These are phyloP conservation scores for Stylosanthes scabra DNA, from an alignment of 331 rosid genomes.

Conservation along the genomic window DNA sequence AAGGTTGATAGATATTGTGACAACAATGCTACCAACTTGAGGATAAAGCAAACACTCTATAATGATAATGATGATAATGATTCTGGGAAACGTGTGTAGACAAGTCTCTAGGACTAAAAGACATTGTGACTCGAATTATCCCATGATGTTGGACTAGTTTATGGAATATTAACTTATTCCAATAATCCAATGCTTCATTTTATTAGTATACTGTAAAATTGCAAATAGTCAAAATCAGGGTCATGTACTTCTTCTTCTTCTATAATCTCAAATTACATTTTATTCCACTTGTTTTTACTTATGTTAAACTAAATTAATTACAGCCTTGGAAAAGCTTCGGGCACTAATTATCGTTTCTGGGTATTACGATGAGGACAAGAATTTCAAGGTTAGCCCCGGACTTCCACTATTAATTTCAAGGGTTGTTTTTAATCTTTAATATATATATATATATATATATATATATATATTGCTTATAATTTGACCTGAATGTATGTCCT, in stretches of 20 bases:
- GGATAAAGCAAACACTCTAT: background rate
- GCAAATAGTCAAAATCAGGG: background rate
- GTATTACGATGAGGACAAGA: conserved; percentile 61
- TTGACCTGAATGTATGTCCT: no score
- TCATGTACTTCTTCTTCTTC: background rate
- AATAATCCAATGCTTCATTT: background rate
- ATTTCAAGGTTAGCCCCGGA: conserved; percentile 70
- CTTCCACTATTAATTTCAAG: background rate
- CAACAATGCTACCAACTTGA: background rate
- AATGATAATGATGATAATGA: background rate
- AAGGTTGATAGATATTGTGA: background rate
- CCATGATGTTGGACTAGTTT: background rate
- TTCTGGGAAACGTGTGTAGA: background rate
- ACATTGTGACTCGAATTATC: background rate
- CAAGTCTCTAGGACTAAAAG: no score
- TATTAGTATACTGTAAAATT: no score
- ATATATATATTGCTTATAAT: no score
- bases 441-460: no score
- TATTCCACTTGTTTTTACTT: background rate
- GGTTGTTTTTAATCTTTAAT: no score
- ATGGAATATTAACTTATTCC: background rate
- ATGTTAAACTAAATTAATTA: conserved; percentile 4
- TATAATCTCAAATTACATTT: background rate
- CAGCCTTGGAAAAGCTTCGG: conserved; percentile 75
- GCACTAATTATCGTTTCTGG: conserved; percentile 78